Base-by-base conservation (phyloP, 2,329 filamentous ascomycete genomes). In the Trichoderma pleuroti region DNA sequence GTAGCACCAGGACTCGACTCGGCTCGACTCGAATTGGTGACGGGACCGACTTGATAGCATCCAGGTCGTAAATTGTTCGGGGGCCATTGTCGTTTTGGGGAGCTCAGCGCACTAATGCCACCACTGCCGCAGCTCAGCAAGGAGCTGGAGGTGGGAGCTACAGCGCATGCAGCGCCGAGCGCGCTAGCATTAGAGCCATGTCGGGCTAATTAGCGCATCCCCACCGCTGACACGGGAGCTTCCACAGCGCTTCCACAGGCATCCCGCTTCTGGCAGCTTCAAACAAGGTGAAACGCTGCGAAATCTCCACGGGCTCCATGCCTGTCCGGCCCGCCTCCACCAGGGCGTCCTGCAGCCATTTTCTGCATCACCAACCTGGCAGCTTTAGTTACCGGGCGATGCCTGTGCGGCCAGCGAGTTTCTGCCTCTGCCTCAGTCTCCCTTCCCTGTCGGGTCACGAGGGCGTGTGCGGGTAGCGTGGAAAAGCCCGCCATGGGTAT, bases 201-300 rank as follows among this genome's bases (percentile, higher is more conserved):
- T 34, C 42, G 56, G 57, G 46, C 63, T 67, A 71, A 71, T 71
- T 71, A 67, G 70, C 70, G 63, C 70, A 71, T 67, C 70, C 34
- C 70, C 70, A 71, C 70, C 64, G 24, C 59, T 56, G 64, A 60
- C 63, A 67, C 62, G 42, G 56, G 70, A 71, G 63, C 63, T 71
- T 71, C 62, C 61, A 66, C 70, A 68, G 63, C 64, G 46, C 70
- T 71, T 71, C 70, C 42, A 67, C 56, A 68, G 30, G 70, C 69
- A 66, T 66, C 62, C 69, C 63, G 42, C 63, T 54, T 67, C 54
- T 66, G 69, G 69, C 62, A 67, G 42, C 63, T 65, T 70, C 61
- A 70, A 65, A 64, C 68, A 39, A 71, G 56, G 66, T 71, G 70
- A 71, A 71, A 71, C 70, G 63, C 54, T 49, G 39, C 28, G 56